A percentile compares a stretch with the other conserved stretches of the same genome.
phyloP scores from a whole-genome alignment of 2,329 filamentous ascomycete species.

The Karstenula rhodostoma region DNA sequence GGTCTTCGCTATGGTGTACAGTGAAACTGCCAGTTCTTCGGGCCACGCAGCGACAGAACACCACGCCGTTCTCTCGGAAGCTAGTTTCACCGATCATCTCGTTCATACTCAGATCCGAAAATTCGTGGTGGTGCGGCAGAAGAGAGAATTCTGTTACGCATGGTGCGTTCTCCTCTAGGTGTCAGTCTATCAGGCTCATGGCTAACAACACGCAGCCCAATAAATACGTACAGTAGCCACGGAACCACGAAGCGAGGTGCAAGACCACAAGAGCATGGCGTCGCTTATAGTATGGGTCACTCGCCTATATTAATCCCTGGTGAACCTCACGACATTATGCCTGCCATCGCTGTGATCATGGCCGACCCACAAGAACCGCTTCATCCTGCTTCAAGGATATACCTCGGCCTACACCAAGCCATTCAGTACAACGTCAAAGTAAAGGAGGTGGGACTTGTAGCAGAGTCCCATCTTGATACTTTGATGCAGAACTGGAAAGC shows the following conservation, averaged over 20 bases:
- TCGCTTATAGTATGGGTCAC: conserved; percentile 39
- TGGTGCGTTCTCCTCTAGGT: conserved; percentile 12
- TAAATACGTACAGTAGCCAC: conserved; percentile 50
- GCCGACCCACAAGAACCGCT: conserved; percentile 31
- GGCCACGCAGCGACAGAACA: no score
- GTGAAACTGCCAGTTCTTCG: no score
- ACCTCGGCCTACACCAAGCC: conserved; percentile 53
- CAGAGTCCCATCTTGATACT: not conserved
- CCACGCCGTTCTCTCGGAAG: no score
- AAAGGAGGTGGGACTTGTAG: conserved; percentile 51
- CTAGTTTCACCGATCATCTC: no score
- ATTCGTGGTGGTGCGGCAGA: conserved; percentile 33
- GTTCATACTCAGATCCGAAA: conserved; percentile 41
- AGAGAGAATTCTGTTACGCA: conserved; percentile 32
- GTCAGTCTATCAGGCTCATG: not conserved
- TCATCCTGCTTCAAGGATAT: conserved; percentile 47
- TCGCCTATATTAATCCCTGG: conserved; percentile 20
- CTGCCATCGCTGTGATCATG: conserved; percentile 46
- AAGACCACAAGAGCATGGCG: conserved; percentile 46
- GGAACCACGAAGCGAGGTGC: conserved; percentile 50
- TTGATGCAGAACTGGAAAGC: no score
- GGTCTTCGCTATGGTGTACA: no score
- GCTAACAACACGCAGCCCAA: conserved; percentile 45
- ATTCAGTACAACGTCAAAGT: conserved; percentile 57
- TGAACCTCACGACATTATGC: conserved; percentile 52